Percentiles rank a stretch among this genome's conserved stretches.
phyloP scores from a whole-genome alignment of 2,329 filamentous ascomycete species.

The Aspergillus neoniger region DNA sequence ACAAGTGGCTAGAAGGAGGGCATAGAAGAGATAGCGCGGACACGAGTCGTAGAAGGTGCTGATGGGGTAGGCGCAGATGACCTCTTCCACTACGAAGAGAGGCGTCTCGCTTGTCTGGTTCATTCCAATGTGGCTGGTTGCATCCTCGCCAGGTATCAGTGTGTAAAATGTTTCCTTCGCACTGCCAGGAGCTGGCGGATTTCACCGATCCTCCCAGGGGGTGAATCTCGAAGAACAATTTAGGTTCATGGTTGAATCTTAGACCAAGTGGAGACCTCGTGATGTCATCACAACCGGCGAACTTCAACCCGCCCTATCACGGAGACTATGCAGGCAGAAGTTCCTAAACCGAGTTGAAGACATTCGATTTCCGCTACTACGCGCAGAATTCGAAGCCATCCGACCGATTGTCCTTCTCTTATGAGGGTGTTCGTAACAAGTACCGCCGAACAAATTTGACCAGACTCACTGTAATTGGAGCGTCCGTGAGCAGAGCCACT shows the following conservation, averaged over 20 bases:
- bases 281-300: not conserved
- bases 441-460: too few relatives aligned
- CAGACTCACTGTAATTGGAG: too few relatives aligned
- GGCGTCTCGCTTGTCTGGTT: conserved; percentile 1
- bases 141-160: too few relatives aligned
- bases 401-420: too few relatives aligned
- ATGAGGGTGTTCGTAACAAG: too few relatives aligned
- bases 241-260: not conserved
- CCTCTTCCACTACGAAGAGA: conserved; percentile 33
- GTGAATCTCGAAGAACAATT: not conserved
- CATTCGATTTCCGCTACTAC: too few relatives aligned
- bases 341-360: too few relatives aligned
- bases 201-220: not conserved
- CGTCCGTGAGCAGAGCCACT: too few relatives aligned
- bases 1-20: conserved; percentile 30
- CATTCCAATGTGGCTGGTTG: not conserved
- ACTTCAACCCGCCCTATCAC: too few relatives aligned
- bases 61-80: conserved; percentile 35
- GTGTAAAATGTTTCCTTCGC: not conserved
- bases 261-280: not conserved
- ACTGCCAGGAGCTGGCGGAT: not conserved
- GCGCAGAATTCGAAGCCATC: too few relatives aligned
- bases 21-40: conserved; percentile 38
- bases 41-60: conserved; percentile 37
- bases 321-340: too few relatives aligned